phyloP scores from a whole-genome alignment of 2,329 filamentous ascomycete genomes.

The Microdochium nivale region DNA sequence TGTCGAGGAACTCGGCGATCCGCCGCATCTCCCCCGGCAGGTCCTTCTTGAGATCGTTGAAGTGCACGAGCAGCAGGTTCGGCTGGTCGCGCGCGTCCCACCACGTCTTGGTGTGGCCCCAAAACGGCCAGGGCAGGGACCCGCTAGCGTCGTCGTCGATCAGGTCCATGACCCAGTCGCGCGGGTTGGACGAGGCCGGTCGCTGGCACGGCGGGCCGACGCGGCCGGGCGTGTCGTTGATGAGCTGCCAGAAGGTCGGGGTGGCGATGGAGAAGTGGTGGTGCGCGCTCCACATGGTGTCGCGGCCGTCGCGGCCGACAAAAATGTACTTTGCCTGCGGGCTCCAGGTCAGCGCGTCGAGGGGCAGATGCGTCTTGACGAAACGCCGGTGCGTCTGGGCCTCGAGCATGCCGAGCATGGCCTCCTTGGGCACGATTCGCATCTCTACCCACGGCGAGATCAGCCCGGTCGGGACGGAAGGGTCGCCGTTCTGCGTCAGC shows the following conservation, averaged over 20 bases:
- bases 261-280: not conserved
- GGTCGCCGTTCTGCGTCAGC: not conserved
- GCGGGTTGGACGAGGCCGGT: not conserved
- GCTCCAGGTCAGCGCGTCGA: not conserved
- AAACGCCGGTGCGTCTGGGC: not conserved
- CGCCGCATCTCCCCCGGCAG: not conserved
- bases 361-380: not conserved
- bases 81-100: not conserved
- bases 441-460: not conserved
- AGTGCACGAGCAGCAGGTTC: not conserved
- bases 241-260: not conserved
- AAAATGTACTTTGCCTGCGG: not conserved
- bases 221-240: not conserved
- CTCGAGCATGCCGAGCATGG: not conserved
- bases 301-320: not conserved
- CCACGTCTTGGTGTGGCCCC: not conserved
- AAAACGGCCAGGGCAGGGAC: not conserved
- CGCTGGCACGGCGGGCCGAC: not conserved
- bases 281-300: not conserved
- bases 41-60: not conserved
- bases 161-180: not conserved
- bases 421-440: not conserved
- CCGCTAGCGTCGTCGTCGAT: not conserved
- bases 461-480: not conserved
- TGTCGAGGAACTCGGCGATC: not conserved